These are phyloP conservation scores for Cantharellus cinnabarinus DNA, from an alignment of 768 basidiomycete genomes.

Conservation along the genomic window DNA sequence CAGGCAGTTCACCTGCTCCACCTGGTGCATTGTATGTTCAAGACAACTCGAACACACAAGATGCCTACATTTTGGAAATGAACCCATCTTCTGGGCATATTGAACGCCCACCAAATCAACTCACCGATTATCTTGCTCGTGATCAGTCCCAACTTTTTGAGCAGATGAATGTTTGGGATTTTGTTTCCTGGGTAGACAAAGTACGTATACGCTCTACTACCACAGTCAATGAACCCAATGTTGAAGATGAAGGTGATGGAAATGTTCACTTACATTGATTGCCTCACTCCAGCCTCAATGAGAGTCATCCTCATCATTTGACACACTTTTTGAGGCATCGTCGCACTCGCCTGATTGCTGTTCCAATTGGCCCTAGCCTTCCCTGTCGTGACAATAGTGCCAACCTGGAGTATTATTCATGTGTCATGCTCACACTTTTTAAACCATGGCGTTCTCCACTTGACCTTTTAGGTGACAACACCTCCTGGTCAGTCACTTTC, in stretches of 20 bases:
- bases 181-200: neutral
- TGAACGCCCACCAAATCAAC: neutral
- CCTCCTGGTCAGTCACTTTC: slow-evolving; percentile 19
- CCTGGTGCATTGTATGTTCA: neutral
- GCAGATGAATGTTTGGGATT: neutral
- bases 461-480: slow-evolving; percentile 11
- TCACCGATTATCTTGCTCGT: slow-evolving; percentile 12
- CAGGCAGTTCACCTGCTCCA: neutral
- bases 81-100: neutral
- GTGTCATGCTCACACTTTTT: slow-evolving; percentile 24
- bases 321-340: slow-evolving; percentile 9
- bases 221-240: slow-evolving; percentile 6
- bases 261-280: no score
- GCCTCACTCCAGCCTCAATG: neutral
- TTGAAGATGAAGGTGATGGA: neutral
- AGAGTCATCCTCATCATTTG: slow-evolving; percentile 8
- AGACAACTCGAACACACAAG: neutral
- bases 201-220: slow-evolving; percentile 6
- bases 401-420: slow-evolving; percentile 12
- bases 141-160: neutral
- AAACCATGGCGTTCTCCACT: slow-evolving; percentile 20
- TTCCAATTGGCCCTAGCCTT: slow-evolving; percentile 19
- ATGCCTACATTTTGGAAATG: neutral
- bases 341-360: slow-evolving; percentile 11
- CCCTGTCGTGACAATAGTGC: slow-evolving; percentile 15